Evolutionary conservation across 1,284 basidiomycete species (phyloP), one percentile per base, ranked within the genome.

Genomic region (Peniophora sp.): DNA sequence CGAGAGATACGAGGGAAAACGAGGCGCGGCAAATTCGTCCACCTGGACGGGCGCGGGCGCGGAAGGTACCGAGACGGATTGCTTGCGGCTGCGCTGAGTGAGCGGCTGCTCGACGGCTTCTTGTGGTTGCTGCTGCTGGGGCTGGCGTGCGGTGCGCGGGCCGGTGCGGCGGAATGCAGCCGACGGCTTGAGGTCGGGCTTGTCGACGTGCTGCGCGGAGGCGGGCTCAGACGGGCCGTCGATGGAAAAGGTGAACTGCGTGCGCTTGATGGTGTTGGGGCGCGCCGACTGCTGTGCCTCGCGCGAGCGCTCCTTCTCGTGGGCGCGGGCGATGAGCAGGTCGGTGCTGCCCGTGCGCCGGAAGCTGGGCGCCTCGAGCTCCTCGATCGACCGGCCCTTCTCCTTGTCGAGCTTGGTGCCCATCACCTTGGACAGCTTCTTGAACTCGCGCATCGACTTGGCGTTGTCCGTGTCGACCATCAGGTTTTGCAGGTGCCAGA

Each of bases 401-500:
- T 90, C 88, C 70, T 87, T 88, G 75, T 90, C 88, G 59, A 91
- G 73, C 67, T 88, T 89, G 72, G 90, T 88, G 57, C 88, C 78
- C 87, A 91, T 91, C 65, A 69, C 78, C 66, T 85, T 87, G 57
- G 84, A 87, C 53, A 90, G 79, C 60, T 87, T 88, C 72, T 84
- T 86, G 75, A 91, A 91, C 68, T 90, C 88, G 51, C 88, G 83
- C 64, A 88, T 89, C 27, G 83, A 84, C 67, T 81, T 85, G 47
- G 88, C 86, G 57, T 89, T 90, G 75, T 91, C 88, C 55, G 80
- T 77, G 67, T 91, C 88, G 68, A 90, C 87, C 73, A 90, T 89
- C 60, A 91, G 78, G 61, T 83, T 32, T 12, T 32, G 27, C 27
- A 32, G 12, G 27, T 32, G 27, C 88, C 88, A 91, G 67, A 90